Base-by-base conservation (phyloP, 225 moss, liverwort and hornwort genomes). In the Takakia lepidozioides region DNA sequence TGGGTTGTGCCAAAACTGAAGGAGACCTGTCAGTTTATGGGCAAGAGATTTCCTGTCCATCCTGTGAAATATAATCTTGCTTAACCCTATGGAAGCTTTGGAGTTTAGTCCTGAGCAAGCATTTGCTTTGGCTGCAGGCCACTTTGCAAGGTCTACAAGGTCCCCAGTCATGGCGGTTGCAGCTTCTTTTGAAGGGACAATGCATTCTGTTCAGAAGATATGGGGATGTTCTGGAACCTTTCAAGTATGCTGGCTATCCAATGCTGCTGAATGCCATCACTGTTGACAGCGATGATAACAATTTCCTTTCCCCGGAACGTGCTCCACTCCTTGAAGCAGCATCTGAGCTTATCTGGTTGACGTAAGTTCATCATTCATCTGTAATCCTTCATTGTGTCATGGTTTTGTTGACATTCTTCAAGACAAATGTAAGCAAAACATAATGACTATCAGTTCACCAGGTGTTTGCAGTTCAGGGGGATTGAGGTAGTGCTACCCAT, bases 131-230 rank as follows among this genome's bases (percentile, higher is more conserved):
- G 44, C 69, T 61, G 29, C 51, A 92, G 91, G 91, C 91, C 51
- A 92, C 91, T 13, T 61, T 92, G 23, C 91, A 92, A 79, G 91
- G 91, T 70, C 79, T 87, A 4, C 91, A 92, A 76, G 91, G 91
- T 61, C 91, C 91, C 20, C 91, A 92, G 54, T 81, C 91, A 40
- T 92, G 91, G 91, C 78, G 91, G 47, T 71, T 92, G 24, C 79
- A 76, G 54, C 87, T 92, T 55, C 34, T 92, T 53, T 67, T 92
- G 61, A 92, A 92, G 74, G 87, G 87, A 39, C 91, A 92, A 30
- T 87, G 91, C 64, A 92, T 92, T 46, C 69, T 92, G 54, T 92
- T 92, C 65, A 69, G 87, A 71, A 78, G 87, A 19, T 92, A 92
- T 64, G 87, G 87, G 57, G 73, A 66, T 51, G 74, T 92, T 38